Conservation (phyloP, 2,329 filamentous ascomycete genomes). For the Xylariaceae sp. region DNA sequence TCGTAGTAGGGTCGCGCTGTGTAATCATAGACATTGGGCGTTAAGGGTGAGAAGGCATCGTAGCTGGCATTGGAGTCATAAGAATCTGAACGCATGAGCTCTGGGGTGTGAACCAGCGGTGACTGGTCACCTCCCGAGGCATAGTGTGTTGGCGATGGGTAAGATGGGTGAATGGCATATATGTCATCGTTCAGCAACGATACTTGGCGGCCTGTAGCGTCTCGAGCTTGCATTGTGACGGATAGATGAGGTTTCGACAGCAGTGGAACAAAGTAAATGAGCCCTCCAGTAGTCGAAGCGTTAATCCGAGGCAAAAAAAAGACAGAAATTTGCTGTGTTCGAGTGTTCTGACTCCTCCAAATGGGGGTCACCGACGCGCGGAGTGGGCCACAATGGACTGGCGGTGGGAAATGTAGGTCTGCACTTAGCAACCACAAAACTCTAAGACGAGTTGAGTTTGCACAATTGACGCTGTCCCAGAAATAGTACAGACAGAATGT, state of each 20-base stretch:
- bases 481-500: slow-evolving; percentile 3
- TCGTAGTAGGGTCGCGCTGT: slow-evolving; percentile 47
- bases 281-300: slow-evolving; percentile 1
- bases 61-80: slow-evolving; percentile 66
- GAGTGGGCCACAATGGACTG: slow-evolving; percentile 17
- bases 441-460: neutral
- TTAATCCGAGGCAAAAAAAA: neutral
- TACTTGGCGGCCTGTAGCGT: slow-evolving; percentile 64
- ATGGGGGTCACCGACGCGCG: slow-evolving; percentile 8
- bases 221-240: slow-evolving; percentile 58
- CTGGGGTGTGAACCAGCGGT: slow-evolving; percentile 60
- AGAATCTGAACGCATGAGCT: slow-evolving; percentile 65
- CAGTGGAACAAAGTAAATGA: neutral
- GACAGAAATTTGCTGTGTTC: slow-evolving; percentile 1
- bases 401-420: slow-evolving; percentile 3
- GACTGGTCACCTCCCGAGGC: slow-evolving; percentile 48
- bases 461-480: slow-evolving; percentile 4
- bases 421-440: slow-evolving; percentile 10
- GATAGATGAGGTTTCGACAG: too few relatives aligned
- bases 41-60: slow-evolving; percentile 62
- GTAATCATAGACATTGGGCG: slow-evolving; percentile 57
- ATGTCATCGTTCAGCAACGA: slow-evolving; percentile 66
- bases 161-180: slow-evolving; percentile 44
- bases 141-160: slow-evolving; percentile 47
- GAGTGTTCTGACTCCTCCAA: slow-evolving; percentile 6